These are phyloP conservation scores for Barnettozyma wickerhamii DNA, from an alignment of 805 yeast species.

Conservation along the genomic window DNA sequence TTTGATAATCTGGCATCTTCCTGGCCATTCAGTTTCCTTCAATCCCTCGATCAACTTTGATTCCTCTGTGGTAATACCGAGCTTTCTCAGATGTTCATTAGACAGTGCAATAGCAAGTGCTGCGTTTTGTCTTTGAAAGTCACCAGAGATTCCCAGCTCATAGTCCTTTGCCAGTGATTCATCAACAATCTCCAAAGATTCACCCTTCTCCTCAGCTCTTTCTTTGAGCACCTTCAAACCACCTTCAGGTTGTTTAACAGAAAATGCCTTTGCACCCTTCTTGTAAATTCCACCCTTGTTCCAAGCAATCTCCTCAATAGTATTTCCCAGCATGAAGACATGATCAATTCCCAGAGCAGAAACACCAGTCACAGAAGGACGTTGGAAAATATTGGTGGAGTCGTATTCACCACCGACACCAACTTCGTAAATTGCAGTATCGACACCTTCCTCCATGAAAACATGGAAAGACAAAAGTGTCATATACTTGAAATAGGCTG, in stretches of 20 bases:
- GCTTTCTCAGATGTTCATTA: constrained; percentile 47
- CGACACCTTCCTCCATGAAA: constrained; percentile 83
- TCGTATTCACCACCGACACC: constrained; percentile 98
- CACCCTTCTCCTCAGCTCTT: constrained; percentile 64
- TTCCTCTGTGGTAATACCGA: constrained; percentile 37
- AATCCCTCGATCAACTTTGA: constrained; percentile 45
- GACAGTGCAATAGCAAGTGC: constrained; percentile 78
- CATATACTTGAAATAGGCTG: constrained; percentile 88
- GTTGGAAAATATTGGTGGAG: constrained; percentile 82
- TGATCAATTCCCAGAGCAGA: constrained; percentile 91
- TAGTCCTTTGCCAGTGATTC: constrained; percentile 26
- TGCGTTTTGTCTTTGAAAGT: constrained; percentile 82
- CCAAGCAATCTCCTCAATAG: constrained; percentile 90
- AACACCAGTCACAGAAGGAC: constrained; percentile 83
- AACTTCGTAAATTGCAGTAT: constrained; percentile 92
- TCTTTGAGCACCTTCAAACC: constrained; percentile 53
- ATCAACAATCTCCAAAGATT: constrained; percentile 49
- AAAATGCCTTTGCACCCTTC: constrained; percentile 56
- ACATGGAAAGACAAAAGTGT: constrained; percentile 90
- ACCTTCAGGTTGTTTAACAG: constrained; percentile 54
- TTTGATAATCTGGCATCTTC: constrained; percentile 77
- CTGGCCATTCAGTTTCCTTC: constrained; percentile 80
- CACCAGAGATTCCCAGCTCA: constrained; percentile 74
- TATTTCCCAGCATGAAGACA: constrained; percentile 69
- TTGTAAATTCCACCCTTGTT: constrained; percentile 95